Evolutionary conservation across 805 yeast species (phyloP).

Genomic region (Pichia phayaonensis): DNA sequence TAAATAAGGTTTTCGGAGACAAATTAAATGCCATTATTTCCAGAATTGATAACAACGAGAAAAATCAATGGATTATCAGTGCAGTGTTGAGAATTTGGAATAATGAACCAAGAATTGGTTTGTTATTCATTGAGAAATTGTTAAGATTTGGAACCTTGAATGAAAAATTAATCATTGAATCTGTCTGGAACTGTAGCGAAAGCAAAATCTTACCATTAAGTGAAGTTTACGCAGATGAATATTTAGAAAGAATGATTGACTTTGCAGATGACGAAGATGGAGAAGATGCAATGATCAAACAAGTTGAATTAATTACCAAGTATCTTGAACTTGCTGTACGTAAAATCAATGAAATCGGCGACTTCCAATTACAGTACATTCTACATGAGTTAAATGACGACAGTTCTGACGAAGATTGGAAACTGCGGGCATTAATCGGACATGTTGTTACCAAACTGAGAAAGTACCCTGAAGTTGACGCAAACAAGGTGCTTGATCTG

Average conservation of each 20-base stretch:
- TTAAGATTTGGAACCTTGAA: constrained; percentile 37
- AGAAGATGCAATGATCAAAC: constrained; percentile 17
- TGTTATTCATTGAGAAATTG: constrained; percentile 47
- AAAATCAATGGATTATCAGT: constrained; percentile 38
- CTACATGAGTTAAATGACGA: background rate
- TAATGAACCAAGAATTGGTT: constrained; percentile 57
- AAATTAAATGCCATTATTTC: constrained; percentile 20
- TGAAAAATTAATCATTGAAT: constrained; percentile 34
- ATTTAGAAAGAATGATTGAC: constrained; percentile 22
- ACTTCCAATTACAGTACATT: background rate
- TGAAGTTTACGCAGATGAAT: constrained; percentile 40
- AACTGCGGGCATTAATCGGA: background rate
- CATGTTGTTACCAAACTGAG: background rate
- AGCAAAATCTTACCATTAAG: constrained; percentile 29
- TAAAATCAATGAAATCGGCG: background rate
- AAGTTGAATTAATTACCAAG: constrained; percentile 8
- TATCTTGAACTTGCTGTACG: constrained; percentile 6
- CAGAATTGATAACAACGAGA: constrained; percentile 20
- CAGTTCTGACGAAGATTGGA: constrained; percentile 4
- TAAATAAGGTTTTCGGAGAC: constrained; percentile 25
- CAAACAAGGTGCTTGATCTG: background rate
- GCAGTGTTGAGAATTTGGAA: constrained; percentile 61
- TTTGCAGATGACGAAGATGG: constrained; percentile 12
- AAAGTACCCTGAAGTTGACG: background rate
- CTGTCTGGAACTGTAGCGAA: constrained; percentile 23